Percentiles rank a stretch among this genome's conserved stretches.
Conservation (phyloP, 148 eudicot genomes). For the Camellia granthamiana region DNA sequence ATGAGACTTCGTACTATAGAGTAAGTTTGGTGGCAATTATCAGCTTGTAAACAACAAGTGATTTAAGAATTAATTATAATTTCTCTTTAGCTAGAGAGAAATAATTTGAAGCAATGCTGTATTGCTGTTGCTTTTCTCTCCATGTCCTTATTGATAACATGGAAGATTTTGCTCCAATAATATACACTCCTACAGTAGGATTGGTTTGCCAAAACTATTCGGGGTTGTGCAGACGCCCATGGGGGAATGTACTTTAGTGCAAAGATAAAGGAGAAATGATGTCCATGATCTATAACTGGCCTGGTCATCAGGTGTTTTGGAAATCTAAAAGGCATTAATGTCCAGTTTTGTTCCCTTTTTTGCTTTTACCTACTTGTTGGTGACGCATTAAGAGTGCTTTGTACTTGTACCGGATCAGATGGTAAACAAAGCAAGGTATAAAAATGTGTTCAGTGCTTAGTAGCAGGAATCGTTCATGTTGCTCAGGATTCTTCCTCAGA, state of each 20-base stretch:
- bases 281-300: slow-evolving; percentile 97
- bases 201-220: slow-evolving; percentile 97
- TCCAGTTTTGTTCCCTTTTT: neutral
- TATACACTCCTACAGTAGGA: slow-evolving; percentile 99
- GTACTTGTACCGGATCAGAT: neutral
- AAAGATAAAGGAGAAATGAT: slow-evolving; percentile 98
- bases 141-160: slow-evolving; percentile 95
- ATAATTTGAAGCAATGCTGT: slow-evolving; percentile 21
- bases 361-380: neutral
- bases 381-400: neutral
- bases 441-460: too few species aligned
- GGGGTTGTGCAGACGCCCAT: slow-evolving; percentile 97
- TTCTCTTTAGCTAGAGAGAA: neutral
- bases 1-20: slow-evolving; percentile 89
- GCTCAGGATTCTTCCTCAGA: too few species aligned
- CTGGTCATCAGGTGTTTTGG: slow-evolving; percentile 59
- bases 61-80: neutral
- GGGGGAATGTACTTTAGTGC: slow-evolving; percentile 99
- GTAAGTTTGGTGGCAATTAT: slow-evolving; percentile 46
- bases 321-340: neutral
- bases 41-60: neutral
- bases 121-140: slow-evolving; percentile 19
- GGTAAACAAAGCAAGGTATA: too few species aligned
- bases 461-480: too few species aligned
- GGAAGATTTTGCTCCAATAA: slow-evolving; percentile 70